Percentiles rank a stretch among this genome's conserved stretches.
Evolutionary conservation across 805 yeast species (phyloP).

Genomic region (Candida rishiriensis): DNA sequence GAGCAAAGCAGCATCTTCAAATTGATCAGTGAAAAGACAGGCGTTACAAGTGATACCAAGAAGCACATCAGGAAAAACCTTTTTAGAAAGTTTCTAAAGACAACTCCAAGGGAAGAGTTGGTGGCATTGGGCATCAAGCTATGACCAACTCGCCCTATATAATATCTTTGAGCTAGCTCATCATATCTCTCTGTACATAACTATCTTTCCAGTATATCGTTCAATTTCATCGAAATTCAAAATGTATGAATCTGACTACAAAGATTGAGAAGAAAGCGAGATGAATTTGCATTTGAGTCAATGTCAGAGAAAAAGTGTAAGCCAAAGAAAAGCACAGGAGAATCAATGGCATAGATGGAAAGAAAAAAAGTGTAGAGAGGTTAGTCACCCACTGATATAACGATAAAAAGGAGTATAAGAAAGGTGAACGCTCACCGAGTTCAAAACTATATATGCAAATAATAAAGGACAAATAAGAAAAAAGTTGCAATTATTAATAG

Average conservation of each 20-base stretch:
- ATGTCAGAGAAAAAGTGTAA: no score
- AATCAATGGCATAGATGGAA: background rate
- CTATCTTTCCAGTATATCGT: no score
- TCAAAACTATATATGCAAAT: background rate
- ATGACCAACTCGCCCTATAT: no score
- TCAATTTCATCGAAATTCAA: no score
- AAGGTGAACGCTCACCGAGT: background rate
- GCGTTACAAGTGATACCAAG: conserved; percentile 38
- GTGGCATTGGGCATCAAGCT: conserved; percentile 18
- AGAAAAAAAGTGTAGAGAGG: background rate
- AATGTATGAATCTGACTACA: no score
- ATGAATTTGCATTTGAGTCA: no score
- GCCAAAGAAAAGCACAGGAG: conserved; percentile 1
- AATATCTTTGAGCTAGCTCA: no score
- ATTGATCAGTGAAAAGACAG: conserved; percentile 31
- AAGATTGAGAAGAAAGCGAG: no score
- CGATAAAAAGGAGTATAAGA: background rate
- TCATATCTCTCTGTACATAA: no score
- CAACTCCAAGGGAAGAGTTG: conserved; percentile 24
- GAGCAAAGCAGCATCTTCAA: conserved; percentile 33
- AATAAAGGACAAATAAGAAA: background rate
- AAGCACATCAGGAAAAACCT: conserved; percentile 64
- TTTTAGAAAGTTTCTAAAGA: conserved; percentile 51
- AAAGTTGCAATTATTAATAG: background rate
- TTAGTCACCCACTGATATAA: background rate